Base-by-base conservation (phyloP, 345 rosid genomes). In the Aurinia saxatilis region DNA sequence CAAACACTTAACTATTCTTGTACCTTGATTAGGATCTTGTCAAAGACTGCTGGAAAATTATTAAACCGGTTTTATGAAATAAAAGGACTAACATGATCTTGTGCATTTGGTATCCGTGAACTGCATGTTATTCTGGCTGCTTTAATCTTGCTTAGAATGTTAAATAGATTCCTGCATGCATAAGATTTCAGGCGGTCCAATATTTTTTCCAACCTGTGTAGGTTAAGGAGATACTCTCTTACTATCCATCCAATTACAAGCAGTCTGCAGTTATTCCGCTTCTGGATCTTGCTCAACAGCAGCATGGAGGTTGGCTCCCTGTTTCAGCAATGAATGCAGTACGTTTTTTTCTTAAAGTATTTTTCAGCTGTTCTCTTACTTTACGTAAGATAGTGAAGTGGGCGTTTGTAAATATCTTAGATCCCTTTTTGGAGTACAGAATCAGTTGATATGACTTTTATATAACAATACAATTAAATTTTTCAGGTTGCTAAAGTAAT, bases 241-340 rank as follows among this genome's bases (percentile, higher is more conserved):
- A 90, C 75, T 95, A 90, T 67, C 99, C 99, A 12, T 78, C 98
- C 54, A 95, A 95, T 74, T 95, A 95, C 83, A 88, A 95, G 84
- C 99, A 90, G 80, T 90, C 99, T 8, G n/a, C n/a, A 3, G 99
- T 88, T 45, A 95, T 95, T 73, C 91, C 96, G 50, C 79, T 95
- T 59, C 86, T 95, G 52, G 99, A 95, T 81, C 98, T 95, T 74
- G 99, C 98, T 27, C 98, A 95, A 59, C 98, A 90, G 86, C 99
- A 95, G 75, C 96, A 95, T 84, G 98, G 99, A 71, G 98, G 99
- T 3, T 95, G 99, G 99, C 95, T 95, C 31, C 98, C 99, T 53
- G 98, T 95, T 68, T 95, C 99, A 5, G 99, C 99, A 16, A 90
- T 95, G 99, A 87, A 95, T 77, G 95, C 89, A 1, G 99, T 90